Conservation (phyloP, 176 grass and related monocot genomes). For the Phoenix roebelenii region DNA sequence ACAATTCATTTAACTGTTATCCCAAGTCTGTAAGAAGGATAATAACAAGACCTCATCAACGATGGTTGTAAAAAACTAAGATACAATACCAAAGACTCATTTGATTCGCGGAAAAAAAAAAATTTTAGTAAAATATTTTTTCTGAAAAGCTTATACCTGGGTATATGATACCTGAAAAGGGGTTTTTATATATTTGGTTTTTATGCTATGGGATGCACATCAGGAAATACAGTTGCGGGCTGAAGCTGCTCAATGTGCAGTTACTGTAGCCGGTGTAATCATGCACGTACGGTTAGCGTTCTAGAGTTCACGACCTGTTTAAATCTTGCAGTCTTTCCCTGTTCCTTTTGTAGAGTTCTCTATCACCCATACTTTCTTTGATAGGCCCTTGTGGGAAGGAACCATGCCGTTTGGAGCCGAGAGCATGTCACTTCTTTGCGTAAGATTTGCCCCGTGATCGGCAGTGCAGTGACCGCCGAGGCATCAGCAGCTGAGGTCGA, state of each 20-base stretch:
- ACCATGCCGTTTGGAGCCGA: conserved; percentile 80
- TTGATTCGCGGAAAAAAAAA: too few relatives aligned
- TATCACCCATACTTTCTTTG: conserved; percentile 11
- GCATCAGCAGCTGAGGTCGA: conserved; percentile 93
- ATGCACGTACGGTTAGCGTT: conserved; percentile 61
- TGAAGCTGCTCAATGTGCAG: conserved; percentile 97
- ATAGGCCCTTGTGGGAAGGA: conserved; percentile 95
- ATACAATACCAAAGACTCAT: too few relatives aligned
- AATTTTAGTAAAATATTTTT: too few relatives aligned
- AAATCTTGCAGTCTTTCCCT: too few relatives aligned
- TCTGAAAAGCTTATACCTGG: too few relatives aligned
- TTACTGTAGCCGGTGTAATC: conserved; percentile 94
- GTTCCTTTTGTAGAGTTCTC: not conserved
- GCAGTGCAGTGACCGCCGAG: conserved; percentile 63
- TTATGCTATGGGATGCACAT: conserved; percentile 64
- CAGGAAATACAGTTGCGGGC: conserved; percentile 98
- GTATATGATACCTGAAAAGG: too few relatives aligned
- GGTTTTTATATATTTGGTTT: too few relatives aligned
- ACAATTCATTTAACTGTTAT: too few relatives aligned
- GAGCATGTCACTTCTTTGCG: conserved; percentile 70
- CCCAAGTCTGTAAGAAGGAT: too few relatives aligned
- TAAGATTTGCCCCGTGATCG: conserved; percentile 86
- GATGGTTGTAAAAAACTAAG: too few relatives aligned
- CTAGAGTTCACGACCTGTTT: too few relatives aligned
- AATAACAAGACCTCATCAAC: too few relatives aligned